Evolutionary conservation across 306 rosid genomes (phyloP).

Genomic region (Hylodesmum podocarpum): DNA sequence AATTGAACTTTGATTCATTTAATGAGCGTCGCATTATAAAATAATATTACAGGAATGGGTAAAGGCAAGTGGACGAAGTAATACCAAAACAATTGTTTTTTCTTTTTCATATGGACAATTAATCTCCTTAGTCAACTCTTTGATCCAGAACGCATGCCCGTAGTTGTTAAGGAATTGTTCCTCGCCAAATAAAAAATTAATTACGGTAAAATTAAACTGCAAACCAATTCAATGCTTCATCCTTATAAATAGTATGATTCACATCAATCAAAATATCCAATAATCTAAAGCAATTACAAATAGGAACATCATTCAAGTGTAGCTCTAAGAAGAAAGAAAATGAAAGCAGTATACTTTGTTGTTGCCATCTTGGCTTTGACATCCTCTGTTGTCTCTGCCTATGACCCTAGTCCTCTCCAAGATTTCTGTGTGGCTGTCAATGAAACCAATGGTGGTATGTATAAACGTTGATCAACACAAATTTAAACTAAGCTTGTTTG

Average conservation of each 20-base stretch:
- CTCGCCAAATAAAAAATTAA: neutral
- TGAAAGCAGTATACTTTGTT: neutral
- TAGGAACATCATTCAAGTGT: too few species aligned
- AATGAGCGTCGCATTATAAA: too few species aligned
- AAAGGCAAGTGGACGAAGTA: too few species aligned
- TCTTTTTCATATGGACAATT: too few species aligned
- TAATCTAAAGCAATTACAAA: neutral
- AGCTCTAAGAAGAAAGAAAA: neutral
- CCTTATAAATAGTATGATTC: neutral
- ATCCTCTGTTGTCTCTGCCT: conserved; percentile 26
- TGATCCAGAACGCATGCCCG: neutral
- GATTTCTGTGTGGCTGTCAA: conserved; percentile 23
- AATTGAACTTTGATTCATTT: too few species aligned
- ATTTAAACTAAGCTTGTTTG: too few species aligned
- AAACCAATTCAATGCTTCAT: neutral
- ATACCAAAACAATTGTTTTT: too few species aligned
- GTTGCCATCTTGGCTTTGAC: neutral
- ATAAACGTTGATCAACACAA: too few species aligned
- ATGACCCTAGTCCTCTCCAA: conserved; percentile 38
- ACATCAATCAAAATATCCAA: neutral
- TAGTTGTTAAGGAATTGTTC: too few species aligned
- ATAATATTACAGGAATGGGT: too few species aligned
- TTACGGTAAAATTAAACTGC: neutral
- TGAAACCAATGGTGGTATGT: neutral
- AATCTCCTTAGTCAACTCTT: too few species aligned